These are phyloP conservation scores for Ilyonectria sp. DNA, from an alignment of 2,329 filamentous ascomycete genomes.

Conservation along the genomic window DNA sequence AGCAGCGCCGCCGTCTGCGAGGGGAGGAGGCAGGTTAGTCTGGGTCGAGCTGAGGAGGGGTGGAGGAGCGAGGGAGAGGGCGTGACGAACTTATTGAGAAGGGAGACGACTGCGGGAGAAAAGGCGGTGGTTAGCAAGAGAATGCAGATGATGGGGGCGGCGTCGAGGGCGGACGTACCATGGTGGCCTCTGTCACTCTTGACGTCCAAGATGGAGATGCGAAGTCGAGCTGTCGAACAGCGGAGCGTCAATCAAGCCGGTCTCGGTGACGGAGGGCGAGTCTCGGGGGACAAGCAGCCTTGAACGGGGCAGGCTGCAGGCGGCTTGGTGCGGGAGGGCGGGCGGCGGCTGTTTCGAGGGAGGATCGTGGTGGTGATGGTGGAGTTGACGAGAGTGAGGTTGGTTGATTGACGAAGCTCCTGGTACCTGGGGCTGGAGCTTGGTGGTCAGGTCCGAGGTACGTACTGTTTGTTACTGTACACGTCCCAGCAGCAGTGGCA, in stretches of 20 bases:
- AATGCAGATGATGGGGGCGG: slow-evolving; percentile 4
- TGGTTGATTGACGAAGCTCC: slow-evolving; percentile 33
- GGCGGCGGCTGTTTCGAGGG: slow-evolving; percentile 22
- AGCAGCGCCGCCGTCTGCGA: slow-evolving; percentile 86
- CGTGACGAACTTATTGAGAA: slow-evolving; percentile 90
- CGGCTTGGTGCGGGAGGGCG: not conserved
- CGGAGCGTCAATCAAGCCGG: slow-evolving; percentile 40
- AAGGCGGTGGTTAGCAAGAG: slow-evolving; percentile 50
- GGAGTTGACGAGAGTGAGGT: slow-evolving; percentile 30
- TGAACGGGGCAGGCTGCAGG: slow-evolving; percentile 2
- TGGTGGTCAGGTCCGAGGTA: slow-evolving; percentile 33
- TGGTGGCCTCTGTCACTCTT: slow-evolving; percentile 42
- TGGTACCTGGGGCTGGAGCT: slow-evolving; percentile 37
- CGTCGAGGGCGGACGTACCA: slow-evolving; percentile 46
- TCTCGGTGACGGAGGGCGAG: slow-evolving; percentile 11
- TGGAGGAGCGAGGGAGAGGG: slow-evolving; percentile 6
- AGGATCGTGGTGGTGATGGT: slow-evolving; percentile 34
- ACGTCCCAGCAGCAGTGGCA: slow-evolving; percentile 44
- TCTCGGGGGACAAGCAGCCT: not conserved
- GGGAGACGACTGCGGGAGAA: slow-evolving; percentile 78
- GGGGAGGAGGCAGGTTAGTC: slow-evolving; percentile 40
- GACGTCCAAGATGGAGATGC: slow-evolving; percentile 38
- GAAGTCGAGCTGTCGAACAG: slow-evolving; percentile 38
- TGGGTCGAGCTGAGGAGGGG: slow-evolving; percentile 15
- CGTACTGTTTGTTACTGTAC: slow-evolving; percentile 37